A percentile compares a stretch with the other conserved stretches of the same genome.
Conservation (phyloP, 345 rosid species). For the Eutrema heterophyllum region DNA sequence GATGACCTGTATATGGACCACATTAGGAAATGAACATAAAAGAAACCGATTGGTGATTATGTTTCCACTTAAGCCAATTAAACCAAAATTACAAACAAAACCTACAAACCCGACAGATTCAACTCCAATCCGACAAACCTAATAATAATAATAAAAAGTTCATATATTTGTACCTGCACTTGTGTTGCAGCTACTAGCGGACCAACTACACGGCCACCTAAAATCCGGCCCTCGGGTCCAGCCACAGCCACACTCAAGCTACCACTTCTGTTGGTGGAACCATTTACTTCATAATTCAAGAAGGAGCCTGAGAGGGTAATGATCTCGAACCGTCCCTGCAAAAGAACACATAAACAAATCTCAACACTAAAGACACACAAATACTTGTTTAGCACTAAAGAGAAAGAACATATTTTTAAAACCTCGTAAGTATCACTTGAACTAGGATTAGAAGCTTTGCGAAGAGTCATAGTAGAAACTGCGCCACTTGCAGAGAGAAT, state of each 20-base stretch:
- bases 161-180: slow-evolving; percentile 57
- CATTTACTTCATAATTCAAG: slow-evolving; percentile 49
- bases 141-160: neutral
- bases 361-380: slow-evolving; percentile 2
- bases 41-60: neutral
- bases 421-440: slow-evolving; percentile 76
- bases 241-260: slow-evolving; percentile 71
- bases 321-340: slow-evolving; percentile 82
- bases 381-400: neutral
- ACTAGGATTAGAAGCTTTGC: slow-evolving; percentile 55
- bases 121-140: neutral
- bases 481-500: slow-evolving; percentile 93
- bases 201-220: slow-evolving; percentile 87
- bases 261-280: slow-evolving; percentile 39
- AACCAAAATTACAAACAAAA: no score
- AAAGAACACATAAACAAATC: neutral
- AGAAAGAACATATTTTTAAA: neutral
- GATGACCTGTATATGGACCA: slow-evolving; percentile 47
- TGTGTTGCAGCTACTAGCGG: slow-evolving; percentile 67
- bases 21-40: neutral
- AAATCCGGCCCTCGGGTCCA: slow-evolving; percentile 63
- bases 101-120: neutral
- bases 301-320: slow-evolving; percentile 77
- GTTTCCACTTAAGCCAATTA: neutral
- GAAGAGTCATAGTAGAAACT: slow-evolving; percentile 60